Evolutionary conservation across 495 filamentous ascomycete species (phyloP).

Genomic region (Podospora anserina): DNA sequence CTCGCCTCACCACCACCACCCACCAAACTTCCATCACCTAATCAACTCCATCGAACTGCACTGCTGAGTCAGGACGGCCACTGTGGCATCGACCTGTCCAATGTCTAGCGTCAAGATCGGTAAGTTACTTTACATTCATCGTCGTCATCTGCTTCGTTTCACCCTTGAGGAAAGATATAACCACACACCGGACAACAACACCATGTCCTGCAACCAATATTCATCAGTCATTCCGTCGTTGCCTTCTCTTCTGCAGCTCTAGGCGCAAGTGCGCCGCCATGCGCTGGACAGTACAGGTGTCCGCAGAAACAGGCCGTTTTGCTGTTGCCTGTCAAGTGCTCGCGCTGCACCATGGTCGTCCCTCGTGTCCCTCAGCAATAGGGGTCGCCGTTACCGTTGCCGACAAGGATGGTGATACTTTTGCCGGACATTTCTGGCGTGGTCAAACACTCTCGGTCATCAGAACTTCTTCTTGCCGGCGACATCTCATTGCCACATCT

Average conservation of each 20-base stretch:
- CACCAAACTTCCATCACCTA: not conserved
- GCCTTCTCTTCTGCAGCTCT: not conserved
- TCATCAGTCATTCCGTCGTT: not conserved
- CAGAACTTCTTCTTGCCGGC: too few relatives aligned
- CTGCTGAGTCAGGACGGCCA: conserved; percentile 11
- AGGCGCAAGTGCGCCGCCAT: not conserved
- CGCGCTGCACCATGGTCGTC: not conserved
- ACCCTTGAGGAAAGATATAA: not conserved
- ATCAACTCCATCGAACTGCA: not conserved
- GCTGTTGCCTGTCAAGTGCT: not conserved
- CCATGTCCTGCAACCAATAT: not conserved
- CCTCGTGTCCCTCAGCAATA: not conserved
- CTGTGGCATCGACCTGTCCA: conserved; percentile 2
- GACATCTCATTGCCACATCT: not conserved
- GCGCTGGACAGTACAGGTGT: not conserved
- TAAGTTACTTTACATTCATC: conserved; percentile 6
- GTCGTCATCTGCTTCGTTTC: not conserved
- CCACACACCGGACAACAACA: too few relatives aligned
- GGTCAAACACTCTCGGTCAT: not conserved
- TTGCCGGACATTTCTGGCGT: not conserved
- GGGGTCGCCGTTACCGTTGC: not conserved
- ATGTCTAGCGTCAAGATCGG: conserved; percentile 6
- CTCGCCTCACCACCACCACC: conserved; percentile 1
- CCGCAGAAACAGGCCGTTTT: not conserved
- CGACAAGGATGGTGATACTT: not conserved